Conservation (phyloP, 768 basidiomycete genomes). For the Rubroboletus satanas region DNA sequence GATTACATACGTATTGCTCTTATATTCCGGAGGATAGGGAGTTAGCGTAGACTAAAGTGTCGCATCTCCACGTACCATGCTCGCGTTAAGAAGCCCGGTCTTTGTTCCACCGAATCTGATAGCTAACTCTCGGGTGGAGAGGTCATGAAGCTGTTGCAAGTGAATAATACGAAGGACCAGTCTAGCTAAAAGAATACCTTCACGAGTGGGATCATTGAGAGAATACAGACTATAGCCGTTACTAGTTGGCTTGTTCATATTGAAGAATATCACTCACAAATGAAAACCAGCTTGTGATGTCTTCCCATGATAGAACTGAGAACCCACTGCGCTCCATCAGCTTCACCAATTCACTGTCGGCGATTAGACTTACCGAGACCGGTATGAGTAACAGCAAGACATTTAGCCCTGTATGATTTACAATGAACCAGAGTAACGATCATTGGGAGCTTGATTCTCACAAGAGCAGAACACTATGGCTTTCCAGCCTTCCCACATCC, state of each 20-base stretch:
- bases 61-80: slow-evolving; percentile 48
- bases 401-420: slow-evolving; percentile 58
- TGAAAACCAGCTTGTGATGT: slow-evolving; percentile 55
- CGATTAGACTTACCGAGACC: slow-evolving; percentile 48
- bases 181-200: slow-evolving; percentile 41
- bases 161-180: slow-evolving; percentile 4
- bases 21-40: not conserved
- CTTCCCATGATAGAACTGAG: slow-evolving; percentile 45
- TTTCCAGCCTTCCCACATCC: slow-evolving; percentile 49
- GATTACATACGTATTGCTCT: slow-evolving; percentile 65
- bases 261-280: slow-evolving; percentile 41
- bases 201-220: slow-evolving; percentile 76
- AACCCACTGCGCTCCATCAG: slow-evolving; percentile 45
- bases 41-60: slow-evolving; percentile 1
- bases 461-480: slow-evolving; percentile 54
- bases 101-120: slow-evolving; percentile 71
- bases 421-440: not conserved
- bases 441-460: slow-evolving; percentile 28
- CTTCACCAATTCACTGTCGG: not conserved
- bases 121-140: slow-evolving; percentile 70
- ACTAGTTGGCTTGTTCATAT: not conserved
- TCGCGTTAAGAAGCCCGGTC: slow-evolving; percentile 78
- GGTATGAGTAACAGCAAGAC: slow-evolving; percentile 63
- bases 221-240: slow-evolving; percentile 48
- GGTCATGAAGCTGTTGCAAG: slow-evolving; percentile 60